Percentiles rank a stretch among this genome's conserved stretches.
Evolutionary conservation across 768 basidiomycete genomes (phyloP).

Genomic region (Thelephora aurantiotincta): DNA sequence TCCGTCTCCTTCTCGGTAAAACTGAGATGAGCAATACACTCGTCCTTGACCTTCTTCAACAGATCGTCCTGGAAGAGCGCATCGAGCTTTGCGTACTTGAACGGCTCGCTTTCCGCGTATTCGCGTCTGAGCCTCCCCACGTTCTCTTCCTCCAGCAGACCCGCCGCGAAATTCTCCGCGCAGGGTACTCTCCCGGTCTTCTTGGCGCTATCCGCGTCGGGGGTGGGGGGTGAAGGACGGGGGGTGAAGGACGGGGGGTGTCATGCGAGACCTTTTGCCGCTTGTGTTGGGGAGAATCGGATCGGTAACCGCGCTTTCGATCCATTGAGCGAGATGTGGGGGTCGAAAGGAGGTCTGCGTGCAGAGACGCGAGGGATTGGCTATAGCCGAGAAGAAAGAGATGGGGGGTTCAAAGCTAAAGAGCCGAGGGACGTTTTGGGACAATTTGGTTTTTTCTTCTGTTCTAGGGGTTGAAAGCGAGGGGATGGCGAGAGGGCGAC

Average conservation of each 20-base stretch:
- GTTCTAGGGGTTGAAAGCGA: not conserved
- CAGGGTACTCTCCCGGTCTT: constrained; percentile 1
- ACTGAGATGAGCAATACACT: constrained; percentile 63
- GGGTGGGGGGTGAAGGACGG: constrained; percentile 6
- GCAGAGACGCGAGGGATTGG: no score
- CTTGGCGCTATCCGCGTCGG: constrained; percentile 7
- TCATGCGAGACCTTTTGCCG: constrained; percentile 23
- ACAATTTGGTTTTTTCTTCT: no score
- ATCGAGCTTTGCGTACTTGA: constrained; percentile 71
- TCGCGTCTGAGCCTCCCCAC: constrained; percentile 37
- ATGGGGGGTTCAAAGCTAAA: no score
- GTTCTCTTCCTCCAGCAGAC: constrained; percentile 42
- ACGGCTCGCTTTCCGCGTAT: constrained; percentile 54
- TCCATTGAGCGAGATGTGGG: constrained; percentile 13
- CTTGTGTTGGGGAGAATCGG: constrained; percentile 18
- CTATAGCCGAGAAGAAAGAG: not conserved
- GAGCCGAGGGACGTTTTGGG: no score
- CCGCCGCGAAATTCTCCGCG: constrained; percentile 29
- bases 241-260: constrained; percentile 11
- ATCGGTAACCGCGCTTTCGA: constrained; percentile 17
- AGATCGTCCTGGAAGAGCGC: constrained; percentile 78
- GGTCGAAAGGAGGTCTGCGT: constrained; percentile 33
- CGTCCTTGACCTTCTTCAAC: constrained; percentile 68
- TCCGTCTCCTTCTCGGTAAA: constrained; percentile 95
- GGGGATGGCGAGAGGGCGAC: not conserved